Evolutionary conservation across 805 yeast genomes (phyloP), one percentile per base, ranked within the genome.

Genomic region (Teunomyces pallodes): DNA sequence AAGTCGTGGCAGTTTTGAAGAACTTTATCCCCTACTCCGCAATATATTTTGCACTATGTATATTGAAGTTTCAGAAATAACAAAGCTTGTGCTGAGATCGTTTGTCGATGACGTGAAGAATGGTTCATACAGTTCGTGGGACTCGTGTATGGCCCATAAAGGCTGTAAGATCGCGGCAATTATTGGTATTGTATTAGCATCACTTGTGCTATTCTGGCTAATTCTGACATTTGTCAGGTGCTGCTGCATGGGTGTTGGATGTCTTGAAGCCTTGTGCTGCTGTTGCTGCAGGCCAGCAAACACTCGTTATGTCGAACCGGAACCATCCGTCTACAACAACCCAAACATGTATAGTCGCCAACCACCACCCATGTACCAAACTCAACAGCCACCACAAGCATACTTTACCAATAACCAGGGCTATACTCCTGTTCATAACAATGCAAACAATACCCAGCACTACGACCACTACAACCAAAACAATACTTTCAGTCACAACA

Each of bases 161-260:
- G 74, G 83, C 42, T 88, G 96, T 66, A 88, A 87, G 60, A 80
- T 87, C 48, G 79, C 85, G 16, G 91, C 87, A 3, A 87, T 87
- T 39, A 87, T 86, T 10, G 85, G 87, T 2, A 84, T 87, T 3
- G 80, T 72, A 0, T 58, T 88, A 9, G 92, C 83, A 0, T 72
- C 62, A 0, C 54, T 87, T 2, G 49, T 86, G 0, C 67, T 63
- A 0, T 44, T 86, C 5, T 84, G 90, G 86, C 49, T 86, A 3
- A 14, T 85, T 1, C 70, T 78, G 10, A 76, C 81, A 0, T 20
- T 87, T 1, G 54, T 84, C 43, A 76, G 83, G 44, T 83, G 87
- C 55, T 51, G 77, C 30, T 80, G 81, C 54, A 84, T 87, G 57
- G 83, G 80, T 3, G 68, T 64, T 24, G 48, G 62, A 4, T 70